Percentiles rank a stretch among this genome's conserved stretches.
phyloP scores from a whole-genome alignment of 2,329 filamentous ascomycete species.

The Paracamarosporium sp. region DNA sequence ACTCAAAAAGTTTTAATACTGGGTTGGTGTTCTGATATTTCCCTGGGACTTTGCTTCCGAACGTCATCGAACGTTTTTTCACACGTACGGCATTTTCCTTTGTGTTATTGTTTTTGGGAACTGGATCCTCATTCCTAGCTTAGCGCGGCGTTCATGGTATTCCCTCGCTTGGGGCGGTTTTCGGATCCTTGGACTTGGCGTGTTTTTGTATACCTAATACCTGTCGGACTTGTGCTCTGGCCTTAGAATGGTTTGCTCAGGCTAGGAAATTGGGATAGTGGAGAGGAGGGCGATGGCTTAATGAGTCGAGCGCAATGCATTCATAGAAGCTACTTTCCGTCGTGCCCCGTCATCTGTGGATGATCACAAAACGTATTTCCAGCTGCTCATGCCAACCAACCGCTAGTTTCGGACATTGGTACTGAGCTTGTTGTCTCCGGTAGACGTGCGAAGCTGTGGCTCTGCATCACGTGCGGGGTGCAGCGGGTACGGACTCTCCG shows the following conservation, averaged over 20 bases:
- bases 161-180: neutral
- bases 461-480: neutral
- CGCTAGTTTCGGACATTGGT: too few species aligned
- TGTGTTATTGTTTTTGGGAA: neutral
- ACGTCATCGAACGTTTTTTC: neutral
- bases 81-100: neutral
- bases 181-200: conserved; percentile 2
- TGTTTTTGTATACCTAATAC: neutral
- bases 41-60: neutral
- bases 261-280: neutral
- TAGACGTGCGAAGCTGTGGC: too few species aligned
- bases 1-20: conserved; percentile 4
- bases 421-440: too few species aligned
- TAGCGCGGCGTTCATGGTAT: conserved; percentile 5
- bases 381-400: too few species aligned
- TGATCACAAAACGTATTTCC: neutral
- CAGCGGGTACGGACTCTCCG: too few species aligned
- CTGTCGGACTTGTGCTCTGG: neutral
- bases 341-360: neutral
- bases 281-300: neutral
- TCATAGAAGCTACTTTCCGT: neutral
- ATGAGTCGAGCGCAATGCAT: neutral
- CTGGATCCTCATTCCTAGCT: neutral
- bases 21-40: conserved; percentile 1
- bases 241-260: neutral